These are phyloP conservation scores for Ogataea pilisensis DNA, from an alignment of 805 yeast species.

Conservation along the genomic window DNA sequence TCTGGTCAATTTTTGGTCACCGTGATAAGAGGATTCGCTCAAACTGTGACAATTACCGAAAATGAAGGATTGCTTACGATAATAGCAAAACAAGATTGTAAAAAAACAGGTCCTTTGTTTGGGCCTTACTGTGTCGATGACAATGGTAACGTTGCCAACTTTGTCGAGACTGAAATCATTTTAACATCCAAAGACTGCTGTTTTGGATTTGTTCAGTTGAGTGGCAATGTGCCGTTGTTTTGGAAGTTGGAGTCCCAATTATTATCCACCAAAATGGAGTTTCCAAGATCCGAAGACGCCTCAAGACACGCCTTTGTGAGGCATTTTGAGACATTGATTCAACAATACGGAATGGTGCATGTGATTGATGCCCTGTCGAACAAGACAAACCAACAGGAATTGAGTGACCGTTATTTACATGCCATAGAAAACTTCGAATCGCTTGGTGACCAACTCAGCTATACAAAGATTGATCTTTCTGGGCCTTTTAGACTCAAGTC, in stretches of 20 bases:
- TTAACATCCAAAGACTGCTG: conserved; percentile 38
- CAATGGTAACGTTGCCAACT: conserved; percentile 49
- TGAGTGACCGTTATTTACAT: conserved; percentile 36
- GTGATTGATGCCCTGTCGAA: conserved; percentile 46
- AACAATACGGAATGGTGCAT: conserved; percentile 47
- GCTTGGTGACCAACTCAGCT: conserved; percentile 18
- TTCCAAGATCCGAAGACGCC: conserved; percentile 51
- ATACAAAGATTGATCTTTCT: conserved; percentile 35
- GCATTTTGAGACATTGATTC: conserved; percentile 44
- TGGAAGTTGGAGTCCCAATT: conserved; percentile 49
- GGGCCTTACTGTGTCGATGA: conserved; percentile 60
- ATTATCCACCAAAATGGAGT: conserved; percentile 40
- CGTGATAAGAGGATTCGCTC: conserved; percentile 49
- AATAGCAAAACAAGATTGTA: conserved; percentile 49
- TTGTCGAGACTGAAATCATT: conserved; percentile 48
- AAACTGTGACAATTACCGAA: conserved; percentile 29
- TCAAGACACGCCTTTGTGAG: conserved; percentile 47
- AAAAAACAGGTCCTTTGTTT: conserved; percentile 43
- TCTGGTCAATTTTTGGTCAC: conserved; percentile 43
- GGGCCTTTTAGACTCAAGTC: conserved; percentile 34
- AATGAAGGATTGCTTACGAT: conserved; percentile 42
- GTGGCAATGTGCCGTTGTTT: conserved; percentile 54
- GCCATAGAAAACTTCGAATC: conserved; percentile 15
- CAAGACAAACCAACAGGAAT: conserved; percentile 40
- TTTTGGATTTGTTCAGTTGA: conserved; percentile 41